phyloP scores from a whole-genome alignment of 805 yeast genomes.

The Kuraishia capsulata region DNA sequence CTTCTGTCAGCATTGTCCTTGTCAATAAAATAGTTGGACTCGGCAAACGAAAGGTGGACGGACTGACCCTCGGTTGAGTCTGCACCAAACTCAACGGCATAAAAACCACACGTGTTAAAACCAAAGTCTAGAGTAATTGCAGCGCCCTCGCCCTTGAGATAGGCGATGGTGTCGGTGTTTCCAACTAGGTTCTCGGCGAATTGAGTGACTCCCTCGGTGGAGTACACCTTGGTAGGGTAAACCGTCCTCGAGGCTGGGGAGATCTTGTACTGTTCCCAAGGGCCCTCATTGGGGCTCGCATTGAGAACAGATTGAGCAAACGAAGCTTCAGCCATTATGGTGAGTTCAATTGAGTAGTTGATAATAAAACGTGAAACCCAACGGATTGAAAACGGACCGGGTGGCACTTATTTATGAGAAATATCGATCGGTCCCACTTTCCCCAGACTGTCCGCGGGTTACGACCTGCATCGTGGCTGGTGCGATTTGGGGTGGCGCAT shows the following conservation, averaged over 20 bases:
- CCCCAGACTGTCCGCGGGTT: no score
- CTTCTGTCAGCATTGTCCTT: constrained; percentile 4
- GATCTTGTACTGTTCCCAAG: constrained; percentile 6
- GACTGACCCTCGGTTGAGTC: constrained; percentile 4
- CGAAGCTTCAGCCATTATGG: no score
- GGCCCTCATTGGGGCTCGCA: constrained; percentile 7
- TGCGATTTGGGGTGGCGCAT: no score
- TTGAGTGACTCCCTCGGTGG: constrained; percentile 3
- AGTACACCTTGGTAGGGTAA: constrained; percentile 2
- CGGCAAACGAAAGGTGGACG: constrained; percentile 5
- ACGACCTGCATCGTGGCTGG: no score
- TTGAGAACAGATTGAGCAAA: constrained; percentile 5
- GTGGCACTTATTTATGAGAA: no score
- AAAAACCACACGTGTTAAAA: constrained; percentile 7
- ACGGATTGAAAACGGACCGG: no score
- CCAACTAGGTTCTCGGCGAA: constrained; percentile 3
- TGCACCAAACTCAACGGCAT: constrained; percentile 4
- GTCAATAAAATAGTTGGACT: constrained; percentile 5
- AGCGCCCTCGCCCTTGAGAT: constrained; percentile 6
- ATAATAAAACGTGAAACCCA: no score
- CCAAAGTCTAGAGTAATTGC: constrained; percentile 6
- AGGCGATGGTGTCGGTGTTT: neutral
- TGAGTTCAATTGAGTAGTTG: no score
- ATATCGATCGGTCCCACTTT: no score
- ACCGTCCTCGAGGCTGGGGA: constrained; percentile 6